Base-by-base conservation (phyloP, 2,329 filamentous ascomycete species). In the Lecanicillium sp. region DNA sequence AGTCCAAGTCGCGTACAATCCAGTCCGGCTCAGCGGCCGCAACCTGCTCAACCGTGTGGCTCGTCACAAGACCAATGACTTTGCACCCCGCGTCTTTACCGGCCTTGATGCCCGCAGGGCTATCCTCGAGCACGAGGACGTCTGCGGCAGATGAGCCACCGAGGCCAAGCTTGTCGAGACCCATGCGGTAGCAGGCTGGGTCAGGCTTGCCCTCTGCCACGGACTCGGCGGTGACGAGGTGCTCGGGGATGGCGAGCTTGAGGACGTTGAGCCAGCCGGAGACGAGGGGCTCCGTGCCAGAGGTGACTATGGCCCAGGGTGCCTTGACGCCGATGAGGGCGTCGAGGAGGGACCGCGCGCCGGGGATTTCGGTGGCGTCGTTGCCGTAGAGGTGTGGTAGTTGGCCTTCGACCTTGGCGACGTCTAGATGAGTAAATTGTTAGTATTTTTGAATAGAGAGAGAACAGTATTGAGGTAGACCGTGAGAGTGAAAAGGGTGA, bases 241-340 rank as follows among this genome's bases (percentile, higher is more conserved):
- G 70, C 46, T 73, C 65, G 1, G 84, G 85, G 29, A 64, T 65
- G 12, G 83, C 75, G 38, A 90, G 73, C 28, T 70, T 62, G 43
- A 88, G 68, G 22, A 78, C 75, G 28, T 71, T 63, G 33, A 89
- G 71, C 85, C 85, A 90, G 46, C 84, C 85, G 35, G 66, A 67
- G 6, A 88, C 75, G 9, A 90, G 73, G 45, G 67, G 78, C 37
- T 64, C 56, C 3, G 82, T 85, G 30, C 83, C 85, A 1, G 82
- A 87, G 0, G 79, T 83, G 42, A 89, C 89, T 50, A 96, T 94
- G 36, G 86, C 85, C 92, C 90, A 96, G 40, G 80, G 81, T 4
- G 75, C 76, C 30, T 65, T 61, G 37, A 66, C 65, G 28, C 68
- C 58, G 45, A 83, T 82, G 30, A 95, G 71, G 22, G 68, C 59